Evolutionary conservation across 75 land plant genomes (phyloP), one percentile per base, ranked within the genome.

Genomic region (Picea sitchensis): DNA sequence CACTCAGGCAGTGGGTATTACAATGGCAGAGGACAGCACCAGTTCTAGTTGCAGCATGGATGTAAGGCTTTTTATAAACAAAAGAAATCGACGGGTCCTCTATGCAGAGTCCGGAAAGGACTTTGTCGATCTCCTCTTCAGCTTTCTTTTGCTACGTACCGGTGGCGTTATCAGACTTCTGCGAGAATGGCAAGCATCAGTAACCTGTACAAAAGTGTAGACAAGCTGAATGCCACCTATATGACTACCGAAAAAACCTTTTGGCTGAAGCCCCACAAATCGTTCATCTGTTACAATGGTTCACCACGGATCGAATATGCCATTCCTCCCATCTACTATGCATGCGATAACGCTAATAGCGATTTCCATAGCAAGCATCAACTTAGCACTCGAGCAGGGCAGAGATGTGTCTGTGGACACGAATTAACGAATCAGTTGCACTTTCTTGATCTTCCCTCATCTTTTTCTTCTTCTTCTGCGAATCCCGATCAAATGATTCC

Each of bases 291-390:
- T 14, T 38, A 14, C 38, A 31, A 14, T 32, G 41, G 20, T 3
- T 4, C 14, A 1, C 71, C 34, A 34, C 20, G 5, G 20, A 17
- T 32, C 13, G 18, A 32, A 32, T 15, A 34, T n/a, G n/a, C n/a
- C n/a, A n/a, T n/a, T n/a, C n/a, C n/a, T 31, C 68, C 68, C 18
- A 68, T 17, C 20, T 68, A 68, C 38, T 68, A 68, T 68, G 51
- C 38, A 4, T 68, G 73, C 73, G 5, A 11, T 3, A 71, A 71
- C 23, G 54, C 54, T 11, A 12, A 51, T 51, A 51, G 73, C n/a
- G 18, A 44, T 7, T 20, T 21, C 0, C 2, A 47, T 3, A 18
- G 17, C 12, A 44, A 36, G 54, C 73, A 71, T 18, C 17, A 41
- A 18, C 54, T 71, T 14, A 71, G 54, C 73, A 44, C 73, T 8